These are phyloP conservation scores for Nyssa sinensis DNA, from an alignment of 148 eudicot species.

Conservation along the genomic window DNA sequence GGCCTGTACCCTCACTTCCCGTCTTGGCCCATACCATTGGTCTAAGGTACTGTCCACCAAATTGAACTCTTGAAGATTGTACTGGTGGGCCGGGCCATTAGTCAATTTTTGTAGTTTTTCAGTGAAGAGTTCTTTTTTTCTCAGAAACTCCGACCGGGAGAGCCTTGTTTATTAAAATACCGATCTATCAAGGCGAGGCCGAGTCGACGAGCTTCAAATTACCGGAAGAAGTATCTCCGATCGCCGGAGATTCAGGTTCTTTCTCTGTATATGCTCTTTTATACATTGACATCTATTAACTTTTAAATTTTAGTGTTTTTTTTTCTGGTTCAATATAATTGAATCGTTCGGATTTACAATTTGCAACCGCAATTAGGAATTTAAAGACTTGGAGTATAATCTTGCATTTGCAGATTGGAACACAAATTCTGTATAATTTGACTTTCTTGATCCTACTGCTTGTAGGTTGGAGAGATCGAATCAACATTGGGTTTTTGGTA, in stretches of 20 bases:
- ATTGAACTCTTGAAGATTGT: too few species aligned
- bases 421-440: neutral
- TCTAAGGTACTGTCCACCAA: too few species aligned
- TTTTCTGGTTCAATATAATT: neutral
- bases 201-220: neutral
- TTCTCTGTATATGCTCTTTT: neutral
- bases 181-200: neutral
- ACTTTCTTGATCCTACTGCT: neutral
- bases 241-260: constrained; percentile 5
- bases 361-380: neutral
- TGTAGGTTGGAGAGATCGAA: constrained; percentile 16
- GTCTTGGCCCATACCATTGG: too few species aligned
- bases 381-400: neutral
- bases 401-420: neutral
- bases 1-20: too few species aligned
- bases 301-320: neutral
- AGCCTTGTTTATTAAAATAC: neutral
- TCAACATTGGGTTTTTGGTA: constrained; percentile 74
- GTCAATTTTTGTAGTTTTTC: neutral
- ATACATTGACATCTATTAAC: neutral
- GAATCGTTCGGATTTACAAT: neutral
- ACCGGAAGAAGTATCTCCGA: neutral
- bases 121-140: neutral
- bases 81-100: neutral
- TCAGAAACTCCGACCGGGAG: too few species aligned